Conservation (phyloP, 352 stramenopile species). For the Pythium sukuiense region DNA sequence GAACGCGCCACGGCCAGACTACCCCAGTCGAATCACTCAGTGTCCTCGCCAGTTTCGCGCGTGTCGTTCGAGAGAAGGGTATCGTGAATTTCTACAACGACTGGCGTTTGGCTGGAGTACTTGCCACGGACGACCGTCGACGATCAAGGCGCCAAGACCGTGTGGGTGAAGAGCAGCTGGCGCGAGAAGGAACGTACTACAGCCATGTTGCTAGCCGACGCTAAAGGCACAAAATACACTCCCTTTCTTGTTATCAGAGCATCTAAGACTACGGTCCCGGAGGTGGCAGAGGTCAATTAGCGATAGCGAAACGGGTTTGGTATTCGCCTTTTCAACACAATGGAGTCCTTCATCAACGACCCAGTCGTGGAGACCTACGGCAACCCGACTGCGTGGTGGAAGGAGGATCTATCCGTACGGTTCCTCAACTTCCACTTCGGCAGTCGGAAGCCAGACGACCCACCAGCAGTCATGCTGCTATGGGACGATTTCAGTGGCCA, state of each 20-base stretch:
- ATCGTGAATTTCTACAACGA: conserved; percentile 24
- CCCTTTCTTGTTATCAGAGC: conserved; percentile 10
- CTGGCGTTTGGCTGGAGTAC: conserved; percentile 28
- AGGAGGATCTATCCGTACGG: conserved; percentile 8
- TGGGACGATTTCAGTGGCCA: conserved; percentile 22
- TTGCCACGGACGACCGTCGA: conserved; percentile 22
- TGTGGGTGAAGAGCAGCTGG: conserved; percentile 25
- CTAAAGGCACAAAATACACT: conserved; percentile 15
- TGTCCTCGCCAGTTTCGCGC: not conserved
- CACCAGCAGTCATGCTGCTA: conserved; percentile 13
- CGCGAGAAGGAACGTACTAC: conserved; percentile 25
- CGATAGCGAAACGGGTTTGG: conserved; percentile 6
- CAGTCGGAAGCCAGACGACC: not conserved
- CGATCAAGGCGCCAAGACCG: conserved; percentile 15
- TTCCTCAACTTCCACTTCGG: conserved; percentile 22
- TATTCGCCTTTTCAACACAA: not conserved
- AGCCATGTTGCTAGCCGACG: conserved; percentile 30
- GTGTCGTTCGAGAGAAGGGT: not conserved
- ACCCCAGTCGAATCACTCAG: not conserved
- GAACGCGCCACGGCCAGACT: conserved; percentile 18
- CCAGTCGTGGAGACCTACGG: conserved; percentile 4
- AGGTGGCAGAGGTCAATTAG: conserved; percentile 1
- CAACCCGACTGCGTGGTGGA: conserved; percentile 23
- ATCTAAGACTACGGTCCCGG: not conserved
- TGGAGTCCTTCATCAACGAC: not conserved